phyloP scores from a whole-genome alignment of 441 rosid genomes.

The Bocquillonia castaneifolia region DNA sequence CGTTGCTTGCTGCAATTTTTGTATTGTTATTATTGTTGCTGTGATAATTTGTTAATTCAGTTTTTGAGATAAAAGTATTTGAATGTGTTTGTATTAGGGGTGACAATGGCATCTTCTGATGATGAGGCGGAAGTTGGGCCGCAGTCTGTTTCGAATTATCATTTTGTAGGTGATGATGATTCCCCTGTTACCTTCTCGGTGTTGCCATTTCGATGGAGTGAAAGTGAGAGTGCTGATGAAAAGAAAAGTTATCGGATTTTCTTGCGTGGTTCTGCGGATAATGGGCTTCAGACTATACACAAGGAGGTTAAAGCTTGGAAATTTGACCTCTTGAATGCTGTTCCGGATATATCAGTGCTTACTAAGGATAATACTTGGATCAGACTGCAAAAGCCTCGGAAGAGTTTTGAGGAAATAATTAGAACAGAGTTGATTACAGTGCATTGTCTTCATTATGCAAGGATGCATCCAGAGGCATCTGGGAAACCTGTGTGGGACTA shows the following conservation, averaged over 20 bases:
- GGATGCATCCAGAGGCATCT: conserved; percentile 50
- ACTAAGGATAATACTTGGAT: conserved; percentile 61
- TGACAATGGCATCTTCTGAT: conserved; percentile 40
- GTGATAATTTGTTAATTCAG: neutral
- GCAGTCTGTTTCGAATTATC: conserved; percentile 47
- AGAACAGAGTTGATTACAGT: conserved; percentile 52
- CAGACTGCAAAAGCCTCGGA: conserved; percentile 69
- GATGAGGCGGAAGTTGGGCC: conserved; percentile 57
- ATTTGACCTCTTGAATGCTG: conserved; percentile 47
- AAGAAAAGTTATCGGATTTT: conserved; percentile 30
- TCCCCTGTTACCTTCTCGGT: conserved; percentile 50
- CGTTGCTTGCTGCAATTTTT: too few species aligned
- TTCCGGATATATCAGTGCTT: conserved; percentile 58
- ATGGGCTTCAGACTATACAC: conserved; percentile 52
- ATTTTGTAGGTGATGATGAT: conserved; percentile 53
- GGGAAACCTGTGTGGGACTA: conserved; percentile 59
- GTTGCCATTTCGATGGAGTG: conserved; percentile 59
- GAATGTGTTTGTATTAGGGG: neutral
- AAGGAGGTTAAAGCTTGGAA: conserved; percentile 68
- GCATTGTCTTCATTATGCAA: conserved; percentile 52
- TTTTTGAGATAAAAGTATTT: neutral
- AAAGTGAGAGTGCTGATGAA: conserved; percentile 25
- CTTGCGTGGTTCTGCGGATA: conserved; percentile 54
- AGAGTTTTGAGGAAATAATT: conserved; percentile 49
- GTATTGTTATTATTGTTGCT: neutral